Evolutionary conservation across 768 basidiomycete genomes (phyloP), one percentile per base, ranked within the genome.

Genomic region (Kockovaella imperatae): DNA sequence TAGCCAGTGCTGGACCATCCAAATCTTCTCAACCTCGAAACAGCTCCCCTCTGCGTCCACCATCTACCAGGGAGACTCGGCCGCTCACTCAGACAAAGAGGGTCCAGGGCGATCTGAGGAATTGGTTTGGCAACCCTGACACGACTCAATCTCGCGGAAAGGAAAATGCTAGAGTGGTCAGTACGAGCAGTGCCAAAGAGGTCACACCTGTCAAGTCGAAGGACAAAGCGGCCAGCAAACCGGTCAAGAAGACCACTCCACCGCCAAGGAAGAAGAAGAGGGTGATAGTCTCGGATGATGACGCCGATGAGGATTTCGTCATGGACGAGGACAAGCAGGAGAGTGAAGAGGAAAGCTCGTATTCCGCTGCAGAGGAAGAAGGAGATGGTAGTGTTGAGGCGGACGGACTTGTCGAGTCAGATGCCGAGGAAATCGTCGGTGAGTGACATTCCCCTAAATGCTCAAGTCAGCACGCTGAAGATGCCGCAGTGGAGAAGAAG

Each of bases 301-400:
- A 35, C 13, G 59, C 47, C 3, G 50, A 55, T 36, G 50, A 26
- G 5, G 48, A 53, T 15, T 39, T 47, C 29, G 42, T 45, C 5
- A 44, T 45, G 6, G 50, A 34, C n/a, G 56, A 45, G 34, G 56
- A 39, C 5, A 45, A 45, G n/a, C 44, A 47, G 10, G 45, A 36
- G 15, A 5, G 41, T 5, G 53, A 42, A 11, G 53, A 50, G 8
- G 53, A 54, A n/a, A 50, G 47, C 23, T 46, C 42, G 7, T 42
- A 35, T 14, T 13, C 48, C 1, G 49, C 17, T 14, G 45, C 18
- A n/a, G 39, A 17, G 14, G 42, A 35, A 14, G 36, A 38, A 20
- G 14, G 14, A 20, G 42, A n/a, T 20, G 52, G 45, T 30, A 43
- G 25, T 15, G 21, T 49, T 29, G 36, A 39, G 21, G 39, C 52